Percentiles rank a stretch among this genome's conserved stretches.
These are phyloP conservation scores for Solanum rostratum DNA, from an alignment of 257 asterid species.

Conservation along the genomic window DNA sequence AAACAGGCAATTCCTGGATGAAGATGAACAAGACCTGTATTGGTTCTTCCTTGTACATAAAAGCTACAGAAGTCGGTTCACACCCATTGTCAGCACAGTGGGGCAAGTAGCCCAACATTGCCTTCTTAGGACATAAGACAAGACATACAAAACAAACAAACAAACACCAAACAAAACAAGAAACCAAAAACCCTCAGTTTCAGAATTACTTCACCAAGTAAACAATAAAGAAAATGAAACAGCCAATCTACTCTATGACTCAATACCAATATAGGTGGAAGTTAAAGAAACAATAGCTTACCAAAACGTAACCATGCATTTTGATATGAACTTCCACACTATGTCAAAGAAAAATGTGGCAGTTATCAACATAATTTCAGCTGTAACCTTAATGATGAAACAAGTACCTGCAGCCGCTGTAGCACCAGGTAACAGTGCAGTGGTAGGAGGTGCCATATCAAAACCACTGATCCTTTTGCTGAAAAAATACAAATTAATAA, in stretches of 20 bases:
- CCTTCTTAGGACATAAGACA: constrained; percentile 89
- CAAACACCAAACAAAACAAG: constrained; percentile 96
- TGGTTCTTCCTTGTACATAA: constrained; percentile 84
- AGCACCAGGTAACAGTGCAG: constrained; percentile 52
- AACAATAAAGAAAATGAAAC: constrained; percentile 35
- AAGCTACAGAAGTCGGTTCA: constrained; percentile 99
- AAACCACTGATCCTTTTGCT: constrained; percentile 95
- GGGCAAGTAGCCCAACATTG: constrained; percentile 99
- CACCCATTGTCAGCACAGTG: constrained; percentile 99
- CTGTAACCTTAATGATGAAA: constrained; percentile 10
- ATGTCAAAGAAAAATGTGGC: constrained; percentile 36
- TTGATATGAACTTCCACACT: constrained; percentile 77
- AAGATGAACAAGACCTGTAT: constrained; percentile 97
- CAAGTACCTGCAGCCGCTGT: constrained; percentile 51
- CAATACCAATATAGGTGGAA: constrained; percentile 25
- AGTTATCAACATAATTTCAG: constrained; percentile 18
- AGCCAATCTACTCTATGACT: constrained; percentile 31
- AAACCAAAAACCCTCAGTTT: constrained; percentile 95
- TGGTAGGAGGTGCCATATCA: constrained; percentile 91
- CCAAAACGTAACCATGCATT: constrained; percentile 74
- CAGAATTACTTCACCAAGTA: constrained; percentile 46
- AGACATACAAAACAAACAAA: constrained; percentile 98
- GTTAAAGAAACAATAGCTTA: constrained; percentile 59
- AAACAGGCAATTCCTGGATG: constrained; percentile 83
- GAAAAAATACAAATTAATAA: constrained; percentile 28